Evolutionary conservation across 176 grass and related monocot genomes (phyloP).

Genomic region (Rhynchospora breviuscula): DNA sequence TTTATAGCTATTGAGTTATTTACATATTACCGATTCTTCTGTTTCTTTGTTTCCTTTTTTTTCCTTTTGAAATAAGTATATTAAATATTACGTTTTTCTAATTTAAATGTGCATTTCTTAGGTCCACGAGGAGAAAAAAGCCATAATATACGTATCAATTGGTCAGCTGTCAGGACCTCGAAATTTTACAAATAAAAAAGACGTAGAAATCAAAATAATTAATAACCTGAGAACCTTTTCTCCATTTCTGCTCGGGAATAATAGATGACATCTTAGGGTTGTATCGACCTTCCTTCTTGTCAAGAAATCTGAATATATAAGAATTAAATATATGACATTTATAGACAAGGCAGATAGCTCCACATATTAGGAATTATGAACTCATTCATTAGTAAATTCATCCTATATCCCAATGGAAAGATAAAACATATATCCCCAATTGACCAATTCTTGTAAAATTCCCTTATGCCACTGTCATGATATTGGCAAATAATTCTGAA

Average conservation of each 20-base stretch:
- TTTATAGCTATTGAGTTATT: background rate
- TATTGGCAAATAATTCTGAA: background rate
- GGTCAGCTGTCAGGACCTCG: background rate
- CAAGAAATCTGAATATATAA: conserved; percentile 59
- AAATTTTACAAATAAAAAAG: background rate
- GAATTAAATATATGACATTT: conserved; percentile 20
- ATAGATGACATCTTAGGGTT: conserved; percentile 69
- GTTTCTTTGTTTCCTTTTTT: background rate
- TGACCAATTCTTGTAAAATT: background rate
- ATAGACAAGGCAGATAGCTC: conserved; percentile 1
- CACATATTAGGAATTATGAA: background rate
- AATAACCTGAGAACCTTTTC: conserved; percentile 95
- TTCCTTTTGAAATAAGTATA: background rate
- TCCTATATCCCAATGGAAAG: background rate
- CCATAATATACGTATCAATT: background rate
- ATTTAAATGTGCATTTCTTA: background rate
- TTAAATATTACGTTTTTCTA: background rate
- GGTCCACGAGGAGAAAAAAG: too few relatives aligned
- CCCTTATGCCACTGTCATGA: background rate
- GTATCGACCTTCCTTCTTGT: conserved; percentile 71
- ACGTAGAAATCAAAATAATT: background rate
- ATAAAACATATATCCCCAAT: background rate
- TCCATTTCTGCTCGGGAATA: conserved; percentile 88
- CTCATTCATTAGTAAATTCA: background rate
- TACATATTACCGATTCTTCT: background rate